Evolutionary conservation across 2,329 filamentous ascomycete genomes (phyloP).

Genomic region (Phoma herbarum): DNA sequence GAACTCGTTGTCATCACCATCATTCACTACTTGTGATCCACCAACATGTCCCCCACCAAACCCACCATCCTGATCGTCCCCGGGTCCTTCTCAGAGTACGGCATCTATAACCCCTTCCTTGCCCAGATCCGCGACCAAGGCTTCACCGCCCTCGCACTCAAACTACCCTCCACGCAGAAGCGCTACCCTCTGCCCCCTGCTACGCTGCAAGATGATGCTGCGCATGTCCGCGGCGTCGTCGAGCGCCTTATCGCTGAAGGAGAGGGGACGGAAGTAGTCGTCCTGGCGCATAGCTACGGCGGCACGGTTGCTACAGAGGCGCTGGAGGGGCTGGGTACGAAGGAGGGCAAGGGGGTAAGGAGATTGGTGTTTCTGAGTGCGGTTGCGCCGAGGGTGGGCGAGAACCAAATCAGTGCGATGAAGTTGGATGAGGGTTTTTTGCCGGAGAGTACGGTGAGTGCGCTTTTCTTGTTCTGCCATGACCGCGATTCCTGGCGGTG

Average conservation of each 20-base stretch:
- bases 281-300: slow-evolving; percentile 29
- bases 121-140: slow-evolving; percentile 15
- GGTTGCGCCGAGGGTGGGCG: slow-evolving; percentile 22
- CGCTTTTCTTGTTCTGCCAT: not conserved
- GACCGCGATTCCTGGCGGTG: too few relatives aligned
- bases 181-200: slow-evolving; percentile 24
- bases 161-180: slow-evolving; percentile 28
- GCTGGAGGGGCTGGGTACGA: slow-evolving; percentile 15
- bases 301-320: slow-evolving; percentile 24
- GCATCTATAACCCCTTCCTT: slow-evolving; percentile 24
- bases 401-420: slow-evolving; percentile 20
- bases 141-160: slow-evolving; percentile 25
- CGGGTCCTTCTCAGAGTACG: slow-evolving; percentile 29
- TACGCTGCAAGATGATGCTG: slow-evolving; percentile 40
- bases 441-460: slow-evolving; percentile 14
- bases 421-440: slow-evolving; percentile 4
- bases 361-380: slow-evolving; percentile 30
- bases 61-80: slow-evolving; percentile 33
- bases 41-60: slow-evolving; percentile 8
- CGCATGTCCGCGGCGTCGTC: slow-evolving; percentile 32
- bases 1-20: not conserved
- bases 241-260: slow-evolving; percentile 35
- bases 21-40: not conserved
- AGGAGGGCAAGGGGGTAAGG: slow-evolving; percentile 1
- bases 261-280: slow-evolving; percentile 40